phyloP scores from a whole-genome alignment of 2,329 filamentous ascomycete genomes.

The Pyrenophora seminiperda region DNA sequence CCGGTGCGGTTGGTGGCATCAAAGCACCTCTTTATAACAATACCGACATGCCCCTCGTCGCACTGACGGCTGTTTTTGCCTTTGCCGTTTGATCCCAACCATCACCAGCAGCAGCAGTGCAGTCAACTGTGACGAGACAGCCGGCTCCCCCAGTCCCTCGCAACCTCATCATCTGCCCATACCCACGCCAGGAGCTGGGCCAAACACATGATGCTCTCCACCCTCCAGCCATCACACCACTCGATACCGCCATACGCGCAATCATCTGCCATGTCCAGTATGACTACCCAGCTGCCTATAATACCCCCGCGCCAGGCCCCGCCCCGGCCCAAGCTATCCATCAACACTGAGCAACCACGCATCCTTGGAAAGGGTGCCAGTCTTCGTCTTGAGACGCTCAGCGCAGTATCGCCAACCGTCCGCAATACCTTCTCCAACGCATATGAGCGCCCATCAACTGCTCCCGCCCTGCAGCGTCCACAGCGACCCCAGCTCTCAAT shows the following conservation, averaged over 20 bases:
- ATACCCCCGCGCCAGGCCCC: slow-evolving; percentile 41
- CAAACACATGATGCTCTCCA: slow-evolving; percentile 45
- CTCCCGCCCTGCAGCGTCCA: slow-evolving; percentile 31
- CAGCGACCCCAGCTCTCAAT: slow-evolving; percentile 42
- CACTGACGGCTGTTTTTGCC: slow-evolving; percentile 1
- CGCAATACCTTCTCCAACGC: slow-evolving; percentile 67
- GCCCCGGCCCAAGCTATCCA: slow-evolving; percentile 63
- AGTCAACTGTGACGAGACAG: too few species aligned
- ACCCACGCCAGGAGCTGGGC: slow-evolving; percentile 1
- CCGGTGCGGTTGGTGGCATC: slow-evolving; percentile 1
- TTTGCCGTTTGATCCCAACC: background rate
- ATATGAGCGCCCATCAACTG: slow-evolving; percentile 53
- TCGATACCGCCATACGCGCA: slow-evolving; percentile 30
- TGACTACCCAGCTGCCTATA: slow-evolving; percentile 55
- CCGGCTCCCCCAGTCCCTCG: background rate
- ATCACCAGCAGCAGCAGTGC: background rate
- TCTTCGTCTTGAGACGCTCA: slow-evolving; percentile 59
- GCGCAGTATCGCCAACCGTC: slow-evolving; percentile 63
- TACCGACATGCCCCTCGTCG: slow-evolving; percentile 9
- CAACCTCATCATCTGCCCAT: slow-evolving; percentile 14
- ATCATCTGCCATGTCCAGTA: slow-evolving; percentile 44
- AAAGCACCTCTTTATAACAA: slow-evolving; percentile 1
- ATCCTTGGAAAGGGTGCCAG: slow-evolving; percentile 61
- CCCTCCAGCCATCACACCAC: slow-evolving; percentile 38
- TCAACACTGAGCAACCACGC: slow-evolving; percentile 60